Base-by-base conservation (phyloP, 306 rosid species). In the Aeschynomene evenia region DNA sequence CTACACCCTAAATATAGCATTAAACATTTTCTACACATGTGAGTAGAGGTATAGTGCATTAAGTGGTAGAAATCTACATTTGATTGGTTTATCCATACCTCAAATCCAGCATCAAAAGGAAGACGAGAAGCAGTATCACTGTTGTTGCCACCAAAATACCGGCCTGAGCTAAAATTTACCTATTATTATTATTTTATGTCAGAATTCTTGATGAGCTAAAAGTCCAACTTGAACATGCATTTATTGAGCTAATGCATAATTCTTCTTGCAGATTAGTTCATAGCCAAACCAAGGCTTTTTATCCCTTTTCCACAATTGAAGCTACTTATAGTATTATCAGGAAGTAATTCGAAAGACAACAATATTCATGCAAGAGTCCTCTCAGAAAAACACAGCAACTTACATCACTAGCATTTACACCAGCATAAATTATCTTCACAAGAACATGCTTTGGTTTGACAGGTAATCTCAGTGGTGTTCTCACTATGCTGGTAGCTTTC, bases 371-470 rank as follows among this genome's bases (percentile, higher is more conserved):
- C 42, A 26, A 49, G 24, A 51, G 66, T 22, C 62, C 53, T 74
- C 57, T 34, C 18, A 73, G 71, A 70, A 79, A 67, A 39, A 75
- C 10, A 62, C 45, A 20, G 53, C 61, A 70, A 86, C 98, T 93
- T 88, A 94, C 98, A 84, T 94, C 98, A 68, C 98, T 90, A 71
- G 98, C 98, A 72, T 94, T 94, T 75, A 94, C 98, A 13, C 98
- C 97, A 73, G 97, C 97, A 86, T 87, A 88, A 71, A 90, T 76
- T 61, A 93, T 83, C 82, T 93, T 93, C 67, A 93, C 86, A 31
- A 94, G 88, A 78, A 94, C 95, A n/a, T 82, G 58, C 37, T 82
- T 71, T 50, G 91, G 85, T 72, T 78, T 68, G 77, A 94, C 68
- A 53, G 98, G 98, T 72, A 90, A 56, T 63, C 88, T 82, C 75